Base-by-base conservation (phyloP, 805 yeast genomes). In the Wickerhamomyces chambardii region DNA sequence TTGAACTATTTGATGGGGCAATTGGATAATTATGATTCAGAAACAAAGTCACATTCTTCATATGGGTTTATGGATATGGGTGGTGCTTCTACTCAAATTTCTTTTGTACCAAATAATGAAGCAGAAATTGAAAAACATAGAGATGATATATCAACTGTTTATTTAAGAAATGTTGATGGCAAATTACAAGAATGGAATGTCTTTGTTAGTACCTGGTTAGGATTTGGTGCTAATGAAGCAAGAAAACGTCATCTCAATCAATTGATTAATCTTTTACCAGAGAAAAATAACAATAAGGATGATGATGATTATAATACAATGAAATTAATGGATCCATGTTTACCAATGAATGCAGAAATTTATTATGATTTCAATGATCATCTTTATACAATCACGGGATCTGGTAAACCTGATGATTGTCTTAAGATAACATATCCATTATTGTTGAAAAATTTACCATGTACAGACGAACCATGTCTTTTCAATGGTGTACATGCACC, bases 51-150 rank as follows among this genome's bases (percentile, higher is more conserved):
- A 10, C 82, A 72, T 46, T 58, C 58, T n/a, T 77, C 95, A 0
- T 79, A 72, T 44, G 98, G 98, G 5, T 90, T 92, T 48, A 82
- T 92, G 90, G 98, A 92, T 56, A 92, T 92, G 98, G 98, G 98
- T 14, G 98, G 98, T 12, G 98, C 98, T 0, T 86, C 96, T 2
- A 86, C 96, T 0, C 98, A 92, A 53, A 74, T 92, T 17, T 95
- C 97, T 8, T 92, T 89, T 67, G 87, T 84, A 8, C 97, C 97
- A 0, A 70, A 77, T 4, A 67, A 70, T 29, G 42, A 49, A 4
- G 63, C 69, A n/a, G 87, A 85, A 41, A 57, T 81, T 7, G 58
- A 54, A 18, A 70, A 69, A 42, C 95, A 86, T 54, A 53, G 60
- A 29, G 89, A 89, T 36, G 95, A 87, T 53, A 67, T 89, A 36